A percentile compares a stretch with the other conserved stretches of the same genome.
Conservation (phyloP, 163 green algal genomes). For the Chlorella variabilis region DNA sequence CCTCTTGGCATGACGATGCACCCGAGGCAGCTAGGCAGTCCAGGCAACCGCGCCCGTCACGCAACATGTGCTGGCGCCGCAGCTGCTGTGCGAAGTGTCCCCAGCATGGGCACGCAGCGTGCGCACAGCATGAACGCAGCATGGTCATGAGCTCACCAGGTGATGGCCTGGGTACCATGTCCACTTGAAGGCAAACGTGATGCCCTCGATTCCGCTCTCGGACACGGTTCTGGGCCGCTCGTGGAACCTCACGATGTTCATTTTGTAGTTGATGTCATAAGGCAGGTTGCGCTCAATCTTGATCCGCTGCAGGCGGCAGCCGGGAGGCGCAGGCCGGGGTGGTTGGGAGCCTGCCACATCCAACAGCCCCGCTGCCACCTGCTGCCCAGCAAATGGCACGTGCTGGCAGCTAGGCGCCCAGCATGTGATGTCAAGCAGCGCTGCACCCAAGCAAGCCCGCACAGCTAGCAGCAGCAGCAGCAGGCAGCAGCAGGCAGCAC, state of each 20-base stretch:
- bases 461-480: background rate
- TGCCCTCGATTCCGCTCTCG: slow-evolving; percentile 8
- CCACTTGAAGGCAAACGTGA: slow-evolving; percentile 18
- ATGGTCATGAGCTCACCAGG: background rate
- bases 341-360: too few species aligned
- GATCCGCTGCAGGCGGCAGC: background rate
- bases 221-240: background rate
- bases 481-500: background rate
- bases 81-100: too few species aligned
- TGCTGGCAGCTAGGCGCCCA: too few species aligned
- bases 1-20: too few species aligned
- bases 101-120: background rate
- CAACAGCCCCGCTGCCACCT: too few species aligned
- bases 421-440: too few species aligned
- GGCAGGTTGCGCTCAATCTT: slow-evolving; percentile 20
- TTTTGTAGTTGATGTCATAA: background rate
- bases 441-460: too few species aligned
- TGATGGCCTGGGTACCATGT: slow-evolving; percentile 11
- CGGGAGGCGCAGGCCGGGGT: too few species aligned
- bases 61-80: too few species aligned
- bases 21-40: too few species aligned
- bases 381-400: too few species aligned
- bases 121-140: background rate
- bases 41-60: too few species aligned
- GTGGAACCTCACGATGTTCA: background rate